These are phyloP conservation scores for Microdochium paspali DNA, from an alignment of 2,329 filamentous ascomycete species.

Conservation along the genomic window DNA sequence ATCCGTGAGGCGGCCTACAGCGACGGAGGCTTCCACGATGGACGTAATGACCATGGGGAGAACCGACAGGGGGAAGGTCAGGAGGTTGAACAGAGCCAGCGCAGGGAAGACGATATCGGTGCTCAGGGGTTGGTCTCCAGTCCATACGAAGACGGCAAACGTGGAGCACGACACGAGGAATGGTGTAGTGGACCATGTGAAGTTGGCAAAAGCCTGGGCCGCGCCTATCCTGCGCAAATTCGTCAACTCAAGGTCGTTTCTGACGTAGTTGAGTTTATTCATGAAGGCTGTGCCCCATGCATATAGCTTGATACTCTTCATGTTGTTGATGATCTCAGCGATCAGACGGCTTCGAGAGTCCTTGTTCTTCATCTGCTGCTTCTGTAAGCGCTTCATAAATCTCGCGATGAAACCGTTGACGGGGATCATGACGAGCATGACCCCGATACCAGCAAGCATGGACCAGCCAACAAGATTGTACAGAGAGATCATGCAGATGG, in stretches of 20 bases:
- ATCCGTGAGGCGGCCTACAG: slow-evolving; percentile 72
- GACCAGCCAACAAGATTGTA: slow-evolving; percentile 92
- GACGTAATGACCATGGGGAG: slow-evolving; percentile 97
- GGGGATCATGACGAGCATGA: slow-evolving; percentile 97
- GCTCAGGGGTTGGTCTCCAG: slow-evolving; percentile 68
- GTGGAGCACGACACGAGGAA: slow-evolving; percentile 97
- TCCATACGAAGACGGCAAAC: slow-evolving; percentile 88
- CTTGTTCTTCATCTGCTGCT: slow-evolving; percentile 98
- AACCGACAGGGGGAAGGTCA: slow-evolving; percentile 89
- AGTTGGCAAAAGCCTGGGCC: slow-evolving; percentile 88
- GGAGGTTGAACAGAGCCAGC: slow-evolving; percentile 80
- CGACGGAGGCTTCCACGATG: slow-evolving; percentile 92
- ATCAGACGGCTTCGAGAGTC: slow-evolving; percentile 87
- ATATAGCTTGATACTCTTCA: slow-evolving; percentile 99
- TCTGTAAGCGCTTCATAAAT: slow-evolving; percentile 90
- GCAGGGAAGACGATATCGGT: slow-evolving; percentile 96
- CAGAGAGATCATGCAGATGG: slow-evolving; percentile 88
- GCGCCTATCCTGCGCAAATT: slow-evolving; percentile 94
- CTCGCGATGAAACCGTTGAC: slow-evolving; percentile 87
- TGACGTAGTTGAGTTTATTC: slow-evolving; percentile 90
- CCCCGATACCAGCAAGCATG: slow-evolving; percentile 89
- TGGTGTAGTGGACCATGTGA: slow-evolving; percentile 95
- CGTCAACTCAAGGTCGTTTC: slow-evolving; percentile 92
- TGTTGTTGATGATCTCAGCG: slow-evolving; percentile 97
- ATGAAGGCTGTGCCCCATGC: slow-evolving; percentile 97